phyloP scores from a whole-genome alignment of 139 green algal species.

The Chlamydomonas asymmetrica region DNA sequence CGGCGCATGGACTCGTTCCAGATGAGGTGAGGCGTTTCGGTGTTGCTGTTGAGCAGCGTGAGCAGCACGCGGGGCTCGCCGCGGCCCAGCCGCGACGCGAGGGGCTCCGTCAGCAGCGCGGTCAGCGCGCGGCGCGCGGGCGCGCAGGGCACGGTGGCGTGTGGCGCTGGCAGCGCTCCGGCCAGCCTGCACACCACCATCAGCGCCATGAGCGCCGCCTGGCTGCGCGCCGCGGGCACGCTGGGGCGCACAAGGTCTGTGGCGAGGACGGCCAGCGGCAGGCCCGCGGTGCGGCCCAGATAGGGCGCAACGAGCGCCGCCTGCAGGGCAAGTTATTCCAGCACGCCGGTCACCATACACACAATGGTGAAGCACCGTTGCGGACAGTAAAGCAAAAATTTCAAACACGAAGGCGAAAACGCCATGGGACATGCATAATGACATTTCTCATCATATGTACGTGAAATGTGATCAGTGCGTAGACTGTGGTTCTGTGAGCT shows the following conservation, averaged over 20 bases:
- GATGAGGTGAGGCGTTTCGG: constrained; percentile 79
- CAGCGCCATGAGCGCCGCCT: constrained; percentile 75
- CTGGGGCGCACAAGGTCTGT: constrained; percentile 41
- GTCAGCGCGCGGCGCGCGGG: constrained; percentile 49
- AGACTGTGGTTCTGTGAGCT: too few relatives aligned
- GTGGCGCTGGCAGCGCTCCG: constrained; percentile 48
- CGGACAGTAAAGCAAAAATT: too few relatives aligned
- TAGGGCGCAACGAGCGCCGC: neutral
- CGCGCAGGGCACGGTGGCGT: constrained; percentile 34
- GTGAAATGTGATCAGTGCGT: too few relatives aligned
- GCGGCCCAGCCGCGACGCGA: constrained; percentile 66
- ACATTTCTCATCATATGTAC: too few relatives aligned
- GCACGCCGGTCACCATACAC: neutral
- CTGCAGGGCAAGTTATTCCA: neutral
- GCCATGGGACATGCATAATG: too few relatives aligned
- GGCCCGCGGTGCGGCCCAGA: neutral
- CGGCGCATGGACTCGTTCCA: constrained; percentile 86
- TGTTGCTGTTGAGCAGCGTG: constrained; percentile 53
- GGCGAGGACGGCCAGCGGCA: constrained; percentile 6
- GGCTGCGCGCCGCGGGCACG: constrained; percentile 68
- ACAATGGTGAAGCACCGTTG: too few relatives aligned
- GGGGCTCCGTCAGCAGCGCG: constrained; percentile 78
- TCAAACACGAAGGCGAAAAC: too few relatives aligned
- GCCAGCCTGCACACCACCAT: constrained; percentile 10
- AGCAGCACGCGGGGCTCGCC: constrained; percentile 71